phyloP scores from a whole-genome alignment of 75 land plant species.

The Picea glauca region DNA sequence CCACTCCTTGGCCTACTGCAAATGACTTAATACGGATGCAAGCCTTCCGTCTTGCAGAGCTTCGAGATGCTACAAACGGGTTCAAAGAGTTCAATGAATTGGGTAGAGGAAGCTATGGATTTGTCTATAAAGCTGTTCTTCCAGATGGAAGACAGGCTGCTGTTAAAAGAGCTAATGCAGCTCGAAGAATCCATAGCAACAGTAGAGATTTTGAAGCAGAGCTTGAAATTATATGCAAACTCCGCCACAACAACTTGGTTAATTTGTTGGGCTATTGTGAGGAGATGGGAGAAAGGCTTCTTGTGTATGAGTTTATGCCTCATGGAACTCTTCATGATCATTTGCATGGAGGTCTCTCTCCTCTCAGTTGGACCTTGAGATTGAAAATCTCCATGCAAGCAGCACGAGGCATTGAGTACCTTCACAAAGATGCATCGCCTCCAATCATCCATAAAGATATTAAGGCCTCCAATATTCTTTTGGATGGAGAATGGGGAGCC shows the following conservation, averaged over 20 bases:
- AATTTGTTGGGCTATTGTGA: slow-evolving; percentile 72
- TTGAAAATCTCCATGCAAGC: slow-evolving; percentile 51
- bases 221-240: slow-evolving; percentile 58
- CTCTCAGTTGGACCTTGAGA: slow-evolving; percentile 42
- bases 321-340: slow-evolving; percentile 64
- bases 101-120: slow-evolving; percentile 74
- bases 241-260: slow-evolving; percentile 61
- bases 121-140: slow-evolving; percentile 66
- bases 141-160: slow-evolving; percentile 66
- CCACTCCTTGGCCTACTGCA: slow-evolving; percentile 19
- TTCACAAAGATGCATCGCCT: slow-evolving; percentile 51
- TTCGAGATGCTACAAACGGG: slow-evolving; percentile 73
- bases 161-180: slow-evolving; percentile 77
- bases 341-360: slow-evolving; percentile 54
- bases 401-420: slow-evolving; percentile 57
- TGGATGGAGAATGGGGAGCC: slow-evolving; percentile 63
- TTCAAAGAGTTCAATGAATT: slow-evolving; percentile 77
- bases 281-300: slow-evolving; percentile 63
- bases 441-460: slow-evolving; percentile 56
- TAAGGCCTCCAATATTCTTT: slow-evolving; percentile 57
- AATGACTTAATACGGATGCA: slow-evolving; percentile 18
- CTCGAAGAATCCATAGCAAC: slow-evolving; percentile 56
- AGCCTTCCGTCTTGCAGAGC: slow-evolving; percentile 59
- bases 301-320: slow-evolving; percentile 66
- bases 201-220: slow-evolving; percentile 69